Conservation (phyloP, 2,329 filamentous ascomycete species). For the Cercospora sojina region DNA sequence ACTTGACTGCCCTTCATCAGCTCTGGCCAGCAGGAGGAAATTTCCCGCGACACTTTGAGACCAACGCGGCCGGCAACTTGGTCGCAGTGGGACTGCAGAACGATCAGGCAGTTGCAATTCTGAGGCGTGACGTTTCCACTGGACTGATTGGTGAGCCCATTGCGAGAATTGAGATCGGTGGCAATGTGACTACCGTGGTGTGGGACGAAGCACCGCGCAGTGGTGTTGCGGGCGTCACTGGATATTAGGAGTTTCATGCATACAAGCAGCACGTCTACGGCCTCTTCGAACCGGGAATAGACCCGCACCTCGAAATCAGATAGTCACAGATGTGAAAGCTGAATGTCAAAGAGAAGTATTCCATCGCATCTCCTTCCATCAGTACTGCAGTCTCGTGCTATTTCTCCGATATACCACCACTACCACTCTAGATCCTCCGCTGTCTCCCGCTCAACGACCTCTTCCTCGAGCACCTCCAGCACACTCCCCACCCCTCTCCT, state of each 20-base stretch:
- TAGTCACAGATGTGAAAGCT: neutral
- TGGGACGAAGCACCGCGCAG: conserved; percentile 31
- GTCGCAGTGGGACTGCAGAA: conserved; percentile 66
- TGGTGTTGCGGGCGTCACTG: conserved; percentile 15
- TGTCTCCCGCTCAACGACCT: conserved; percentile 18
- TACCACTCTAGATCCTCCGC: conserved; percentile 13
- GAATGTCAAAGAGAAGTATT: neutral
- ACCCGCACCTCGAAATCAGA: neutral
- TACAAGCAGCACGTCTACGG: neutral
- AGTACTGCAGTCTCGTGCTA: neutral
- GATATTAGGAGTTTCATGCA: neutral
- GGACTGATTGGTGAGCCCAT: conserved; percentile 57
- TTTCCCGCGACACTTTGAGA: conserved; percentile 65
- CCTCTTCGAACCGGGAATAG: neutral
- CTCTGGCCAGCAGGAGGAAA: conserved; percentile 63
- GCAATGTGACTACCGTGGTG: conserved; percentile 40
- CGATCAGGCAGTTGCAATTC: conserved; percentile 60
- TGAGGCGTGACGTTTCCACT: conserved; percentile 58
- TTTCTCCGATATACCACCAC: neutral
- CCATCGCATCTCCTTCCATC: neutral
- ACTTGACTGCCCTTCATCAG: conserved; percentile 53
- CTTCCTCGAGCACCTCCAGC: conserved; percentile 43
- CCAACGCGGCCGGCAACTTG: conserved; percentile 63
- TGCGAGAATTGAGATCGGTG: conserved; percentile 35
- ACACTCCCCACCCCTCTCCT: conserved; percentile 44